Conservation (phyloP, 352 stramenopile genomes). For the Phytophthora brassicae region DNA sequence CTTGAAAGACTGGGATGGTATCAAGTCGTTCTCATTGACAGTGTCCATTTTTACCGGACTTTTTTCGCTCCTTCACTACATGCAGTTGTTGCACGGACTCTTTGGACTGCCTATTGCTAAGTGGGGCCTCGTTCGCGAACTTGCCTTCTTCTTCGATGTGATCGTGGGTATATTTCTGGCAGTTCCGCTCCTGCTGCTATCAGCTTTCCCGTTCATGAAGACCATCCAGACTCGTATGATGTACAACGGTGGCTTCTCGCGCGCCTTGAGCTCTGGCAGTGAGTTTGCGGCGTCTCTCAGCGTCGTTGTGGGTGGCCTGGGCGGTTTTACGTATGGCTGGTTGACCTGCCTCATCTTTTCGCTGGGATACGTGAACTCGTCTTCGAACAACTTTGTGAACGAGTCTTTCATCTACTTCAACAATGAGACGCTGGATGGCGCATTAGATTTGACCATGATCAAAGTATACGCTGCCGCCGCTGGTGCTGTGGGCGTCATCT, state of each 20-base stretch:
- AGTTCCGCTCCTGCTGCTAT: conserved; percentile 70
- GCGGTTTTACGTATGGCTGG: conserved; percentile 79
- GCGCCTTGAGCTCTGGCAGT: conserved; percentile 69
- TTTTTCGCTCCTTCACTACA: conserved; percentile 77
- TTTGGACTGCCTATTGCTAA: conserved; percentile 66
- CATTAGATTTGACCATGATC: conserved; percentile 53
- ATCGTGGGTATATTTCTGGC: conserved; percentile 80
- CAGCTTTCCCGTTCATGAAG: conserved; percentile 82
- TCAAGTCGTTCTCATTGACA: conserved; percentile 70
- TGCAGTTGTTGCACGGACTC: conserved; percentile 61
- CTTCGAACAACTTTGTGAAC: conserved; percentile 73
- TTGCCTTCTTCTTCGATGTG: conserved; percentile 88
- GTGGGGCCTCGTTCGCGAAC: conserved; percentile 62
- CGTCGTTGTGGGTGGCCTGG: conserved; percentile 73
- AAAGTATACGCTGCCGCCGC: conserved; percentile 71
- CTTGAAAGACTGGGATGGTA: conserved; percentile 56
- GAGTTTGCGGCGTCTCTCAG: conserved; percentile 79
- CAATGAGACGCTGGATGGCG: conserved; percentile 32
- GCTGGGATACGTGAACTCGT: conserved; percentile 75
- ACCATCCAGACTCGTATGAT: conserved; percentile 86
- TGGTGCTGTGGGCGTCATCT: conserved; percentile 49
- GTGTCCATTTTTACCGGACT: conserved; percentile 69
- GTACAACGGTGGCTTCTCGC: conserved; percentile 87
- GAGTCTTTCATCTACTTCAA: conserved; percentile 76
- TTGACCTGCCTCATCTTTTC: conserved; percentile 66